Percentiles rank a stretch among this genome's conserved stretches.
Evolutionary conservation across 306 rosid species (phyloP).

Genomic region (Acacia crassicarpa): DNA sequence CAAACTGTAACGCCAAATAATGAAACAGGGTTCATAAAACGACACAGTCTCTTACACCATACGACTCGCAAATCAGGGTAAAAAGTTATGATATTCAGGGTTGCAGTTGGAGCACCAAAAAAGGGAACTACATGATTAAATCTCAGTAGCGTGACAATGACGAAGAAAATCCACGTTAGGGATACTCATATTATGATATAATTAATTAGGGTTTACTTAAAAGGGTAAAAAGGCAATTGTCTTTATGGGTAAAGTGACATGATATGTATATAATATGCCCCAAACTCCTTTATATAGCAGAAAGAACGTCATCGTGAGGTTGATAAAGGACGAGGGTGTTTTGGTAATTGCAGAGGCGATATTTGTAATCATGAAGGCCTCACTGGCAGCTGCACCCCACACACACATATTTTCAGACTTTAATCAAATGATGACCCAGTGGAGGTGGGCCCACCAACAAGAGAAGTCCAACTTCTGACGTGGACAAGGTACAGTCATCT

Average conservation of each 20-base stretch:
- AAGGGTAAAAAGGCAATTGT: conserved; percentile 23
- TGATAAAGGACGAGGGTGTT: conserved; percentile 3
- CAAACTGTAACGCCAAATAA: background rate
- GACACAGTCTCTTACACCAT: background rate
- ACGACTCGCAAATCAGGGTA: background rate
- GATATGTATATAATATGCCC: background rate
- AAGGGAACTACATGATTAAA: background rate
- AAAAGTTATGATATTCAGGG: background rate
- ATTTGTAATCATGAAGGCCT: background rate
- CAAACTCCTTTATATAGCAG: background rate
- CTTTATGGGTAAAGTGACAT: conserved; percentile 16
- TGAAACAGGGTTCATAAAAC: background rate
- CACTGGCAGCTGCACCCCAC: conserved; percentile 29
- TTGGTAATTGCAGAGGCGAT: background rate
- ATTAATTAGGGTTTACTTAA: conserved; percentile 8
- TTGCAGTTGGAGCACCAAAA: background rate
- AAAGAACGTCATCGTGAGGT: background rate
- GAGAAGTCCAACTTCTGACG: conserved; percentile 30
- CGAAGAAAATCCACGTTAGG: conserved; percentile 8
- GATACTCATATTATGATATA: background rate
- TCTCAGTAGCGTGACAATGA: background rate
- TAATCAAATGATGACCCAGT: conserved; percentile 11
- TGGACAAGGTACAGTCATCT: background rate
- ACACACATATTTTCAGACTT: conserved; percentile 19
- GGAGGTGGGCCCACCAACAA: conserved; percentile 30